Base-by-base conservation (phyloP, 805 yeast species). In the Ogataea nonfermentans region DNA sequence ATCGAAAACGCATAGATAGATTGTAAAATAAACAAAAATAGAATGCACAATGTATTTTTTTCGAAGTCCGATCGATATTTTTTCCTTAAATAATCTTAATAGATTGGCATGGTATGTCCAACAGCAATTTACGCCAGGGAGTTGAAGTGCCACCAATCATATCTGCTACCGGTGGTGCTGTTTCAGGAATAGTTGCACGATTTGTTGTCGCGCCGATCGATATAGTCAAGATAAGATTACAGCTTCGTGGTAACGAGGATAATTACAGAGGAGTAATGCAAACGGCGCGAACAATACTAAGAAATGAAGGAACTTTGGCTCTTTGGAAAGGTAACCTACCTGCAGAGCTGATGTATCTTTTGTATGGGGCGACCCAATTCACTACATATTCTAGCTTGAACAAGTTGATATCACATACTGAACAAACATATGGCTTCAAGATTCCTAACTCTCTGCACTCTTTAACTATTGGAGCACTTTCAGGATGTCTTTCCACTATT, bases 291-390 rank as follows among this genome's bases (percentile, higher is more conserved):
- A 59, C 66, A 1, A 71, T 88, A 2, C 46, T 73, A 1, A 56
- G 59, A 13, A 69, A 76, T 24, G 98, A 91, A 60, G 67, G 67
- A 5, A 29, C 81, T 0, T 44, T 61, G 3, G 91, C 88, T 0
- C 68, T 91, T n/a, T 93, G 98, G 98, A 90, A 89, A 59, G 99
- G 99, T 0, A 93, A 93, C 57, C 72, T 87, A 0, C 95, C 99
- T 0, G 99, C 98, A 0, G 88, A 88, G 47, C 60, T 79, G 26
- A 76, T 93, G 79, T 93, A 93, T 55, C 66, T 91, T 10, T 49
- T 84, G 9, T 93, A 91, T 53, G 96, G 98, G 9, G 86, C 86
- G 0, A 65, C 77, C 0, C 98, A 93, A 59, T 93, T 93, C 63
- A 69, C 91, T 1, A 65, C 85, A 1, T 86, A 82, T 53, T 70